Evolutionary conservation across 345 rosid genomes (phyloP), one percentile per base, ranked within the genome.

Genomic region (Arabidopsis suecica): DNA sequence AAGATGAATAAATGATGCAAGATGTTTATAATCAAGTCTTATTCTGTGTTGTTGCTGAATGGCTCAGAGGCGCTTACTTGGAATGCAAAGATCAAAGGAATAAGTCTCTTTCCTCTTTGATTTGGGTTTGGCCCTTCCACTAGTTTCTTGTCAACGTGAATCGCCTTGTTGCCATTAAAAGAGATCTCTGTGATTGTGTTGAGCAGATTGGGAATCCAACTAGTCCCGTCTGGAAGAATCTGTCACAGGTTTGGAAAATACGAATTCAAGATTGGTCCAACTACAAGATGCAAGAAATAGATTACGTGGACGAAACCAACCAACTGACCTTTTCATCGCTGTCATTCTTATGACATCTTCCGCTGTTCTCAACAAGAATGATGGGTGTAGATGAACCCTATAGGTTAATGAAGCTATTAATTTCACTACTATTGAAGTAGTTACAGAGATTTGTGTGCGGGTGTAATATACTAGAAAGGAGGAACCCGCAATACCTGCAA

Each of bases 311-410:
- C 37, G 36, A 70, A 71, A 13, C 45, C 38, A 60, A 47, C 22
- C 16, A 47, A 63, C 83, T 49, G 23, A 87, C 90, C 90, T 83
- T 84, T 73, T 87, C 90, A 6, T 87, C 90, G 78, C 57, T 67
- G 54, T 85, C 88, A 72, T 84, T 84, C 85, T 82, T 84, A 55
- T 79, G 60, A 56, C 90, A 87, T 80, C 87, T 87, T 68, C 90
- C 90, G 7, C 88, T 85, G 71, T 87, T 87, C 82, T 87, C 88
- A 25, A 84, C 88, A 72, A 84, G 78, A 34, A 80, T 83, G 59
- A 84, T 80, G 25, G 88, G 88, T 44, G 82, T 77, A 5, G 60
- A 63, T 40, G 84, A 72, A 59, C 50, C 80, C 88, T 87, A 62
- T 8, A 71, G 58, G 63, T 50, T 63, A 68, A 18, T 33, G 60